phyloP scores from a whole-genome alignment of 2,329 filamentous ascomycete species.

The Colletotrichum sp. region DNA sequence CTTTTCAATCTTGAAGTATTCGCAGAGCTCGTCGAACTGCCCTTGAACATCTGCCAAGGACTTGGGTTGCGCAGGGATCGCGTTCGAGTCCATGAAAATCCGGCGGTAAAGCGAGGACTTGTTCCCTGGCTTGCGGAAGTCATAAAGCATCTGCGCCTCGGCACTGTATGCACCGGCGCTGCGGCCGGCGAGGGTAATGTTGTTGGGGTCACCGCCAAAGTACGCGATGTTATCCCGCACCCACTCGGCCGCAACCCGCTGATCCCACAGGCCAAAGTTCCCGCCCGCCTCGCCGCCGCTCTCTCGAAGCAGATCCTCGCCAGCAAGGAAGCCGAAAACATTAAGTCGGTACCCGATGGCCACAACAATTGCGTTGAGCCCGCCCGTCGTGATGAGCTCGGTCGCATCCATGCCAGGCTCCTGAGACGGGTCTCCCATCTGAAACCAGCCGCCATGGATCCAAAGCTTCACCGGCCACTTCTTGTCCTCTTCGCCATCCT shows the following conservation, averaged over 20 bases:
- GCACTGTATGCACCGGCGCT: constrained; percentile 50
- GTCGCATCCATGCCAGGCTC: constrained; percentile 46
- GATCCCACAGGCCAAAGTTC: constrained; percentile 53
- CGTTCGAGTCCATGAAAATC: constrained; percentile 49
- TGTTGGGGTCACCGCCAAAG: constrained; percentile 49
- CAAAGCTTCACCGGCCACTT: constrained; percentile 45
- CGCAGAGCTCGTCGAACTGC: constrained; percentile 49
- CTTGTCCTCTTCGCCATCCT: constrained; percentile 22
- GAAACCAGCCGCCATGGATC: constrained; percentile 54
- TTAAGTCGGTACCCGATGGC: constrained; percentile 53
- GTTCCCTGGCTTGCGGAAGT: constrained; percentile 29
- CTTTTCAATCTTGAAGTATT: constrained; percentile 33
- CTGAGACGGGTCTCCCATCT: constrained; percentile 48
- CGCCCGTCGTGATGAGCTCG: constrained; percentile 41
- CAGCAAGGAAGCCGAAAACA: constrained; percentile 53
- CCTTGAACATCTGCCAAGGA: constrained; percentile 36
- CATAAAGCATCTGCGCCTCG: constrained; percentile 44
- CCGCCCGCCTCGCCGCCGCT: constrained; percentile 18
- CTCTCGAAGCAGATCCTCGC: constrained; percentile 36
- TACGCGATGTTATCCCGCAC: constrained; percentile 47
- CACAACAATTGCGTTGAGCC: constrained; percentile 44
- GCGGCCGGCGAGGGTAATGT: constrained; percentile 47
- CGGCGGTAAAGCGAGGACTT: constrained; percentile 33
- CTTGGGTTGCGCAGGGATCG: constrained; percentile 49
- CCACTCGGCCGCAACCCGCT: constrained; percentile 56